These are phyloP conservation scores for Agaricus sinodeliciosus DNA, from an alignment of 768 basidiomycete species.

Conservation along the genomic window DNA sequence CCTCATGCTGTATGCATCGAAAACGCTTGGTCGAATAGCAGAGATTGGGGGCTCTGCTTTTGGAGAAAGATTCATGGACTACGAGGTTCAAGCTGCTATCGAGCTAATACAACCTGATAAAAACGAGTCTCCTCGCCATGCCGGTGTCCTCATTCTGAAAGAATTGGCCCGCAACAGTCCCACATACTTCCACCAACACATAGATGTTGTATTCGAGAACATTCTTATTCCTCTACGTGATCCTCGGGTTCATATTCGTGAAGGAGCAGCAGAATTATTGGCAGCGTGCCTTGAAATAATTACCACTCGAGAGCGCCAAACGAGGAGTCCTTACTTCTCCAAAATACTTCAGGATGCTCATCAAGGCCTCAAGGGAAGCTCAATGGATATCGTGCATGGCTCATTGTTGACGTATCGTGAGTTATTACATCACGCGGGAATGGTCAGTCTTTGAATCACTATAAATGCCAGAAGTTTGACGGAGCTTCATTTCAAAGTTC, in stretches of 20 bases:
- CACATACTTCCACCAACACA: slow-evolving; percentile 81
- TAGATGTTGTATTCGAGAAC: slow-evolving; percentile 84
- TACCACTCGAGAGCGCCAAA: slow-evolving; percentile 63
- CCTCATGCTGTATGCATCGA: slow-evolving; percentile 93
- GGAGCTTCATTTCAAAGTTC: slow-evolving; percentile 42
- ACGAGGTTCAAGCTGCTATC: slow-evolving; percentile 80
- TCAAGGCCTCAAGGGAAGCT: slow-evolving; percentile 67
- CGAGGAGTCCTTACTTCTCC: slow-evolving; percentile 56
- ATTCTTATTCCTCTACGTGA: slow-evolving; percentile 89
- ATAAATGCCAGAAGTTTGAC: not conserved
- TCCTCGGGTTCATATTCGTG: slow-evolving; percentile 84
- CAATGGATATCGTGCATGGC: slow-evolving; percentile 89
- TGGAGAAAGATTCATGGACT: slow-evolving; percentile 86
- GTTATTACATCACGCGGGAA: slow-evolving; percentile 84
- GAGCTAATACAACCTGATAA: slow-evolving; percentile 75
- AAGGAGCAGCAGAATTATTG: slow-evolving; percentile 90
- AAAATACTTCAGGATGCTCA: slow-evolving; percentile 91
- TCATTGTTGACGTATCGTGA: slow-evolving; percentile 89
- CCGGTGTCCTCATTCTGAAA: slow-evolving; percentile 89
- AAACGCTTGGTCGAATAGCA: slow-evolving; percentile 83
- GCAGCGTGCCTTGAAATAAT: slow-evolving; percentile 90
- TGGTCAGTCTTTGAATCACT: slow-evolving; percentile 46
- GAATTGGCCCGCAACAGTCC: slow-evolving; percentile 89
- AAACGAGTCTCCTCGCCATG: slow-evolving; percentile 82
- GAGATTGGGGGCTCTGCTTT: slow-evolving; percentile 77